Evolutionary conservation across 2,329 filamentous ascomycete species (phyloP), one percentile per base, ranked within the genome.

Genomic region (Neofusicoccum umdonicola): DNA sequence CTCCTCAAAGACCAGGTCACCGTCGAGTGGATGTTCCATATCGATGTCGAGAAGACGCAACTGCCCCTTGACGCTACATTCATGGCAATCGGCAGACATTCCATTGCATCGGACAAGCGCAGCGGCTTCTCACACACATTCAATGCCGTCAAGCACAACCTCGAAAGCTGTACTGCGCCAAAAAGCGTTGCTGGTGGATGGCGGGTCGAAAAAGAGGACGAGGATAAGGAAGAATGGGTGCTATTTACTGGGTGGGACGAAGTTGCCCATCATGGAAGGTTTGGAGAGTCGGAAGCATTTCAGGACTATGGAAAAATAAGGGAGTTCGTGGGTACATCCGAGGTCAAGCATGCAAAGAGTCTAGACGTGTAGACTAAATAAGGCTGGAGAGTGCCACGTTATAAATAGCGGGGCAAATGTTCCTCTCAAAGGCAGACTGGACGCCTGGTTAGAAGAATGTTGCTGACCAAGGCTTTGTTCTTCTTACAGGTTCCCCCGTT

Each of bases 11-110:
- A 73, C 5, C 69, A 74, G 15, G n/a, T 82, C 5, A 75, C 71
- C 15, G 75, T 82, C 4, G 73, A 77, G 9, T 81, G 77, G 76
- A 71, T 83, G 68, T 73, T 78, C 34, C 81, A 84, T 67, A 68
- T 82, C 17, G 76, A 79, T 56, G 67, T 74, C 8, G 71, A 79
- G 62, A 76, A 77, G 31, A 48, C 69, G 3, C 66, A 67, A 8
- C 69, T 77, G 1, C 74, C 76, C 0, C 52, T 78, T 42, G 35
- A 71, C 35, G 70, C 72, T 27, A 69, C 72, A 1, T 66, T 77
- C 1, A 65, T 78, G 12, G 72, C 70, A 2, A 74, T 82, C 3
- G 71, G 57, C 12, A 69, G 79, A 19, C 75, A 74, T 52, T 78
- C 76, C 39, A 64, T 80, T 31, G 70, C 68, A 54, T 42, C 64